Base-by-base conservation (phyloP, 176 grass and related monocot genomes). In the Saccharum officinarum region DNA sequence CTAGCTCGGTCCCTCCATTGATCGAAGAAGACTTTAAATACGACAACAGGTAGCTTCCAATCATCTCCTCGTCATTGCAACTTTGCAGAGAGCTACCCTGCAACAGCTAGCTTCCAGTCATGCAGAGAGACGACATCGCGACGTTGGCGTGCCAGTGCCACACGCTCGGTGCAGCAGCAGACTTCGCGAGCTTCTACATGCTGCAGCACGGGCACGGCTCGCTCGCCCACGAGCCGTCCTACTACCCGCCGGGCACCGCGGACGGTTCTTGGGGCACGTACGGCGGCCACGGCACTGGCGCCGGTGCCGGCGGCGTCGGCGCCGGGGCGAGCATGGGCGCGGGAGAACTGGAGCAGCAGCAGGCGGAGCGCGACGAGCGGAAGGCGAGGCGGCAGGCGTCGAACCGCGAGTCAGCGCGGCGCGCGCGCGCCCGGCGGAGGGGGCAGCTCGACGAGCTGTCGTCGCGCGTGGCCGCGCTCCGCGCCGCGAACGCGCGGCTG, bases 361-460 rank as follows among this genome's bases (percentile, higher is more conserved):
- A 9, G 20, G 54, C 20, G 5, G 66, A 17, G 71, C 20, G 86
- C 28, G 39, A 42, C 39, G 70, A 71, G 80, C 83, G 82, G 86
- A 91, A 85, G 82, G 82, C 80, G 72, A 85, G 90, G 82, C 82
- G 90, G 71, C 71, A 85, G 72, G 82, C 82, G 78, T 91, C 86
- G 86, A 91, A 91, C 82, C 77, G 86, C 5, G 86, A 91, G 86
- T 91, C 90, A 22, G 90, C 86, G 66, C 61, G 86, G 78, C 81
- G 90, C 72, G 84, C 90, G 77, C 71, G 90, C 25, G 37, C 79
- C 34, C 77, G 90, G 55, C 81, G 82, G 77, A 71, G 78, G 72
- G 69, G 82, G 26, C 86, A 82, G 72, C 82, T 91, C 44, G 90
- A 88, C 73, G 86, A 85, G 36, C 82, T 91, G 76, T 59, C 78